These are phyloP conservation scores for Chaetomiaceae sp. DNA, from an alignment of 2,329 filamentous ascomycete species.

Conservation along the genomic window DNA sequence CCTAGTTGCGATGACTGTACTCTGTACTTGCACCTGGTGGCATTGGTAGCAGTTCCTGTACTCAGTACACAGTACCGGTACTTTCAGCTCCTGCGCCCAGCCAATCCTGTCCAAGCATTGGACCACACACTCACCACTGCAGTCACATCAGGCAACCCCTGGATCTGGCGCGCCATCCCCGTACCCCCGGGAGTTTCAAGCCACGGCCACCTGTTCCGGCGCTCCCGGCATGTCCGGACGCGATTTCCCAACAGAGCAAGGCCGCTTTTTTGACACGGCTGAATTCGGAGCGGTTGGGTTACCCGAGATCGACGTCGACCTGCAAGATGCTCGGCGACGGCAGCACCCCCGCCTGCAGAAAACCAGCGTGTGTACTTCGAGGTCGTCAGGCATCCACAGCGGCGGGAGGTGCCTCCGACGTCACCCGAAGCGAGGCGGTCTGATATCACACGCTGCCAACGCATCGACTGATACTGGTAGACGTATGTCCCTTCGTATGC, in stretches of 20 bases:
- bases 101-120: slow-evolving; percentile 9
- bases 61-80: too few species aligned
- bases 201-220: slow-evolving; percentile 2
- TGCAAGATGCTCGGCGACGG: too few species aligned
- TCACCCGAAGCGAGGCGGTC: background rate
- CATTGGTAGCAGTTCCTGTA: too few species aligned
- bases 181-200: slow-evolving; percentile 2
- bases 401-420: background rate
- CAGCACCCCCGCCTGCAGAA: too few species aligned
- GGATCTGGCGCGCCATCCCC: slow-evolving; percentile 10
- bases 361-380: too few species aligned
- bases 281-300: slow-evolving; percentile 7
- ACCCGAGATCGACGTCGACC: background rate
- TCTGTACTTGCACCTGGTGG: too few species aligned
- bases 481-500: background rate
- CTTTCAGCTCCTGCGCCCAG: too few species aligned
- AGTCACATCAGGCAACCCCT: slow-evolving; percentile 6
- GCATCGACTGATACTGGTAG: background rate
- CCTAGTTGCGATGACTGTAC: too few species aligned
- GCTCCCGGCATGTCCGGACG: slow-evolving; percentile 9
- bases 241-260: slow-evolving; percentile 10
- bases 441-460: background rate
- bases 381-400: background rate
- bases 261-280: slow-evolving; percentile 1
- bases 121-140: background rate